Evolutionary conservation across 2,329 filamentous ascomycete genomes (phyloP).

Genomic region (Dactylellina leptospora): DNA sequence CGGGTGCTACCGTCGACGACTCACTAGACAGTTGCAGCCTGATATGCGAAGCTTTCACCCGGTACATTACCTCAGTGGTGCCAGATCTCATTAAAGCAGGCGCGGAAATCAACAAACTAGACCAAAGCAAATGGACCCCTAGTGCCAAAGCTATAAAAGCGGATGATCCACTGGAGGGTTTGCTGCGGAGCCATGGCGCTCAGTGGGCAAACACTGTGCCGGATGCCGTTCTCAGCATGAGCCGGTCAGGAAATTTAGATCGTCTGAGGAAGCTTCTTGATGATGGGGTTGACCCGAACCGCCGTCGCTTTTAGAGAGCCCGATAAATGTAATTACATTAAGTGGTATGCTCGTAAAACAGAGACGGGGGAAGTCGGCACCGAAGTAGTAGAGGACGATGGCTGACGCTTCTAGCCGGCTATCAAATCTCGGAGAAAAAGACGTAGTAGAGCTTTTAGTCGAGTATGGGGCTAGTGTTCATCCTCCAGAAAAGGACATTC

Average conservation of each 20-base stretch:
- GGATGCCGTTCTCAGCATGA: background rate
- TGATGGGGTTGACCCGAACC: slow-evolving; percentile 18
- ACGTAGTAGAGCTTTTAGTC: slow-evolving; percentile 18
- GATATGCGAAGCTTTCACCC: background rate
- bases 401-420: slow-evolving; percentile 16
- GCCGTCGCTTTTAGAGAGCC: background rate
- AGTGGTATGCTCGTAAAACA: no score
- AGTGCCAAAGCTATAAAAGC: slow-evolving; percentile 20
- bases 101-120: slow-evolving; percentile 26
- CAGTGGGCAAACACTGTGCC: background rate
- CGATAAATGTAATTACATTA: slow-evolving; percentile 39
- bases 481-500: background rate
- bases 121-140: slow-evolving; percentile 7
- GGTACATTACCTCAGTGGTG: background rate
- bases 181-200: slow-evolving; percentile 20
- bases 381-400: no score
- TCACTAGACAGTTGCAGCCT: background rate
- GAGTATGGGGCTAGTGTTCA: slow-evolving; percentile 19
- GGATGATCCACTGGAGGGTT: background rate
- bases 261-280: slow-evolving; percentile 1
- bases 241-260: background rate
- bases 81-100: slow-evolving; percentile 18
- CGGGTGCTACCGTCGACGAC: slow-evolving; percentile 15
- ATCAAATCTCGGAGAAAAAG: background rate
- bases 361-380: no score